phyloP scores from a whole-genome alignment of 2,329 filamentous ascomycete genomes.

The Ophiostoma fasciatum region DNA sequence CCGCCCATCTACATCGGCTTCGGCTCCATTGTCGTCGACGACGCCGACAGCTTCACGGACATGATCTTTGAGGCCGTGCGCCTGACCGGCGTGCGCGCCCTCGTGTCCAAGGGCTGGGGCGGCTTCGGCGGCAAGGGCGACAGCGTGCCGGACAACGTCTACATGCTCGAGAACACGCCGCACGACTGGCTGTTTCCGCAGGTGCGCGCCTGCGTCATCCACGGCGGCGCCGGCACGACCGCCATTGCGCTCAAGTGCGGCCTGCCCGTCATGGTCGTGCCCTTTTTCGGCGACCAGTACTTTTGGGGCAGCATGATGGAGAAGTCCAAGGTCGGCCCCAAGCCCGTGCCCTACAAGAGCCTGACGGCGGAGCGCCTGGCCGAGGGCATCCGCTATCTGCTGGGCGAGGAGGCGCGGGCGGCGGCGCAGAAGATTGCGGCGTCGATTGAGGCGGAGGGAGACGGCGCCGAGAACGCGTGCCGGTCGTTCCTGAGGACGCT shows the following conservation, averaged over 20 bases:
- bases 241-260: conserved; percentile 59
- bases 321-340: conserved; percentile 47
- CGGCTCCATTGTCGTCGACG: conserved; percentile 61
- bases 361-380: conserved; percentile 48
- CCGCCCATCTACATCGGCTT: conserved; percentile 62
- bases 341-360: conserved; percentile 53
- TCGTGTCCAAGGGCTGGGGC: conserved; percentile 66
- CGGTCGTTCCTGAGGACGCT: conserved; percentile 49
- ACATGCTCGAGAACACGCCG: conserved; percentile 58
- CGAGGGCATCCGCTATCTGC: conserved; percentile 54
- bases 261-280: conserved; percentile 60
- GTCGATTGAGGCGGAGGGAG: conserved; percentile 46
- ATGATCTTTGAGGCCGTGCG: conserved; percentile 58
- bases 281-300: conserved; percentile 67
- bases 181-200: conserved; percentile 65
- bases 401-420: conserved; percentile 43
- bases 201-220: conserved; percentile 53
- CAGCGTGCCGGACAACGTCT: conserved; percentile 46
- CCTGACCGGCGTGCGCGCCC: conserved; percentile 49
- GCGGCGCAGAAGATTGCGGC: conserved; percentile 45
- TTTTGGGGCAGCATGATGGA: conserved; percentile 64
- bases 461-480: conserved; percentile 57
- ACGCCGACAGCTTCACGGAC: conserved; percentile 51
- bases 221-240: conserved; percentile 66
- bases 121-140: conserved; percentile 41